Base-by-base conservation (phyloP, 371 early-diverging fungal species). In the Zancudomyces culisetae region DNA sequence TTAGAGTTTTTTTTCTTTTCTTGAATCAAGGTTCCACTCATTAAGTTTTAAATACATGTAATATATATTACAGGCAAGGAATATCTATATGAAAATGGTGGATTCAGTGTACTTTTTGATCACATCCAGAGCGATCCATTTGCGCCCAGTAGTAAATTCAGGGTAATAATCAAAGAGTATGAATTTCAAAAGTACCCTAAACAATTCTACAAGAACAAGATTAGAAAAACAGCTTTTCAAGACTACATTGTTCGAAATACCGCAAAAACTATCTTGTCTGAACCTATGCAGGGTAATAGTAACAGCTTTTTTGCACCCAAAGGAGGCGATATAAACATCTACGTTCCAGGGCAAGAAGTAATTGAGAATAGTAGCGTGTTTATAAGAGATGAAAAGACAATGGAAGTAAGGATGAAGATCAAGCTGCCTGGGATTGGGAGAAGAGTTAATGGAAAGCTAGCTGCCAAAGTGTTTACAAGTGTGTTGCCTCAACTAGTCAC, bases 101-200 rank as follows among this genome's bases (percentile, higher is more conserved):
- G n/a, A 22, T 71, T 60, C 50, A 26, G 58, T 0, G 59, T 69
- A 29, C 13, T 19, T 1, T 56, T 71, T 30, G 65, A 66, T 30
- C 51, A 57, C 27, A 50, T 71, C 4, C 72, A 75, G 52, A 42
- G 54, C 1, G 75, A 73, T 40, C 64, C 71, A 1, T 72, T 56
- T 51, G 76, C 76, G 2, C 65, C 72, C 1, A 68, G 73, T 0
- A 64, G 65, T 30, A 35, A 49, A 28, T 53, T 73, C 4, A 59
- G 73, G 1, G 53, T 72, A 1, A 50, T 43, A 3, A 56, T 73
- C 4, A 30, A 50, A 18, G 60, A 62, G 40, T n/a, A n/a, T n/a
- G 12, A 39, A 0, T 28, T 49, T 8, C 67, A 71, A 0, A 23
- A 52, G 19, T 66, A 70, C 42, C 72, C 70, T 0, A 13, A 20